These are phyloP conservation scores for Spiromastix sp. DNA, from an alignment of 2,329 filamentous ascomycete species.

Conservation along the genomic window DNA sequence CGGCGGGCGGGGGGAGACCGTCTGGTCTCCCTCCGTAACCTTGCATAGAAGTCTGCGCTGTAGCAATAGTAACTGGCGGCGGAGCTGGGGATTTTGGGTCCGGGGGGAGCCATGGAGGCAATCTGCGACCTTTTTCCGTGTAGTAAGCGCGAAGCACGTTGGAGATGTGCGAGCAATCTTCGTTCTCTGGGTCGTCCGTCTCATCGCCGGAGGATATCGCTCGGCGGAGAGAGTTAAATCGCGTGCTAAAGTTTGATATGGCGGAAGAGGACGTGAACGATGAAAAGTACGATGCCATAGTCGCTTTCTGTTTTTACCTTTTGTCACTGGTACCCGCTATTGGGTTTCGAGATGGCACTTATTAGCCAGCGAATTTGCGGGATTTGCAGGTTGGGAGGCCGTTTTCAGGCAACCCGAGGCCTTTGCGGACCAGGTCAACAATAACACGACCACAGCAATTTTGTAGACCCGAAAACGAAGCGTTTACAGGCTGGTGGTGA, in stretches of 20 bases:
- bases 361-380: too few species aligned
- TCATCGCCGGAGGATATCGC: constrained; percentile 33
- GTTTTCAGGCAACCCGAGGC: too few species aligned
- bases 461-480: too few species aligned
- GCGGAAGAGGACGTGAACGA: constrained; percentile 40
- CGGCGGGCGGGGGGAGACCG: constrained; percentile 19
- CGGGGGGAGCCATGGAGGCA: constrained; percentile 79
- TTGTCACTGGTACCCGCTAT: background rate
- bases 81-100: constrained; percentile 65
- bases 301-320: constrained; percentile 12
- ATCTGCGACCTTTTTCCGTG: constrained; percentile 69
- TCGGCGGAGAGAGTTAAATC: constrained; percentile 48
- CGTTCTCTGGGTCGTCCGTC: constrained; percentile 35
- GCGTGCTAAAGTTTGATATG: constrained; percentile 45
- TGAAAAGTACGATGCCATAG: constrained; percentile 73
- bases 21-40: constrained; percentile 17
- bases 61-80: constrained; percentile 36
- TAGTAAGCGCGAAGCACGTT: constrained; percentile 91
- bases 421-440: too few species aligned
- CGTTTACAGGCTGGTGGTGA: too few species aligned
- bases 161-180: constrained; percentile 92
- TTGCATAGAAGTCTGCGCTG: constrained; percentile 45
- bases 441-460: too few species aligned
- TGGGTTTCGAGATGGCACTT: background rate
- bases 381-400: too few species aligned